phyloP scores from a whole-genome alignment of 164 flowering plant species.

The Liriodendron chinense region DNA sequence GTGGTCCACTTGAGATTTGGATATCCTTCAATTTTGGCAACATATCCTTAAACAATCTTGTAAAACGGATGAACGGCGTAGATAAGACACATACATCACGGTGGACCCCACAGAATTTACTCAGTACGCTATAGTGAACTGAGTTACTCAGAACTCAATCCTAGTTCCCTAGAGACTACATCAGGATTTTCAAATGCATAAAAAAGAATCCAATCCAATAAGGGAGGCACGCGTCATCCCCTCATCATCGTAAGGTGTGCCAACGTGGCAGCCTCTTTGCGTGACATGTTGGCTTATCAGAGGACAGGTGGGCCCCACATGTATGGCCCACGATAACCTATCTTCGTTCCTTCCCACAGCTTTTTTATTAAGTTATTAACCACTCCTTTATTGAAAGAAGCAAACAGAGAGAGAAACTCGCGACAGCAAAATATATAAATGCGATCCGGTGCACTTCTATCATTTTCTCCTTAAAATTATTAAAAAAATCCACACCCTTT shows the following conservation, averaged over 20 bases:
- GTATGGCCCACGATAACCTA: neutral
- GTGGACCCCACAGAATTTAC: neutral
- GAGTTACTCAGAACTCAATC: neutral
- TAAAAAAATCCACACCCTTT: neutral
- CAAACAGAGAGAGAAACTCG: neutral
- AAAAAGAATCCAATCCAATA: neutral
- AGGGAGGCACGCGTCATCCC: neutral
- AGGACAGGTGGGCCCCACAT: neutral
- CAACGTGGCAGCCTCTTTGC: constrained; percentile 6
- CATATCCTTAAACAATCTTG: too few species aligned
- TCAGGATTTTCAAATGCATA: too few species aligned
- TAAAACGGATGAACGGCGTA: neutral
- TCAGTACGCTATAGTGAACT: too few species aligned
- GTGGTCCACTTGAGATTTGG: too few species aligned
- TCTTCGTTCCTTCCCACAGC: neutral
- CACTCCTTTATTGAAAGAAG: neutral
- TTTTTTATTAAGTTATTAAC: neutral
- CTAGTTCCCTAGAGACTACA: too few species aligned
- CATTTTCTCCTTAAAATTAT: neutral
- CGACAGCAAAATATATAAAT: neutral
- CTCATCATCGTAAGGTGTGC: constrained; percentile 7
- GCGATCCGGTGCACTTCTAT: neutral
- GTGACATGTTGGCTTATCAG: constrained; percentile 5
- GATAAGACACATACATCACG: neutral
- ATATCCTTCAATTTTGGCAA: too few species aligned